These are phyloP conservation scores for Chlorella vulgaris DNA, from an alignment of 139 green algal species.

Conservation along the genomic window DNA sequence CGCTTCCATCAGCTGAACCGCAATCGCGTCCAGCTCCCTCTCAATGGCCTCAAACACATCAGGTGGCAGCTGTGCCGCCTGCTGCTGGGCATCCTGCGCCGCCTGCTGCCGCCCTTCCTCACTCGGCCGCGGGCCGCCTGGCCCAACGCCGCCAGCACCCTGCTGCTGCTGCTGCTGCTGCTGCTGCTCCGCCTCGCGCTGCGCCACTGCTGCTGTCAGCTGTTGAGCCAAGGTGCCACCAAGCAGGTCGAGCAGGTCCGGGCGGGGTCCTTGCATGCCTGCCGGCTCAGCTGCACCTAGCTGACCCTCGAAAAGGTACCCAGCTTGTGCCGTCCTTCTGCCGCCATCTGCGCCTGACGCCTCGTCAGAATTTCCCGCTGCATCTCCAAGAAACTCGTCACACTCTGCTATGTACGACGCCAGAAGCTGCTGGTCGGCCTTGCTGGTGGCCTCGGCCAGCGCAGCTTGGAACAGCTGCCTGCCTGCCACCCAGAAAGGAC, in stretches of 20 bases:
- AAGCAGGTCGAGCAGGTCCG: not conserved
- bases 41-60: conserved; percentile 3
- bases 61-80: not conserved
- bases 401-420: not conserved
- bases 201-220: not conserved
- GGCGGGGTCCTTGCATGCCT: not conserved
- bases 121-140: not conserved
- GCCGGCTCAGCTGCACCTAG: not conserved
- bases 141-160: not conserved
- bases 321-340: not conserved
- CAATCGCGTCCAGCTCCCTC: conserved; percentile 15
- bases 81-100: not conserved
- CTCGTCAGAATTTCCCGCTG: not conserved
- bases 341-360: not conserved
- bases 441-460: not conserved
- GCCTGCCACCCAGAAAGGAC: conserved; percentile 25
- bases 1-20: conserved; percentile 35
- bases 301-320: conserved; percentile 45
- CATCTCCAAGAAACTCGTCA: conserved; percentile 14
- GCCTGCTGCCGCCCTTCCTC: not conserved
- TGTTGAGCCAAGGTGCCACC: not conserved
- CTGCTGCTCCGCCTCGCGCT: not conserved
- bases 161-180: not conserved
- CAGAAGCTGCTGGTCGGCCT: not conserved
- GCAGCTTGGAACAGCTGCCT: conserved; percentile 25